Evolutionary conservation across 139 green algal genomes (phyloP), one percentile per base, ranked within the genome.

Genomic region (Chlamydomonas schloesseri): DNA sequence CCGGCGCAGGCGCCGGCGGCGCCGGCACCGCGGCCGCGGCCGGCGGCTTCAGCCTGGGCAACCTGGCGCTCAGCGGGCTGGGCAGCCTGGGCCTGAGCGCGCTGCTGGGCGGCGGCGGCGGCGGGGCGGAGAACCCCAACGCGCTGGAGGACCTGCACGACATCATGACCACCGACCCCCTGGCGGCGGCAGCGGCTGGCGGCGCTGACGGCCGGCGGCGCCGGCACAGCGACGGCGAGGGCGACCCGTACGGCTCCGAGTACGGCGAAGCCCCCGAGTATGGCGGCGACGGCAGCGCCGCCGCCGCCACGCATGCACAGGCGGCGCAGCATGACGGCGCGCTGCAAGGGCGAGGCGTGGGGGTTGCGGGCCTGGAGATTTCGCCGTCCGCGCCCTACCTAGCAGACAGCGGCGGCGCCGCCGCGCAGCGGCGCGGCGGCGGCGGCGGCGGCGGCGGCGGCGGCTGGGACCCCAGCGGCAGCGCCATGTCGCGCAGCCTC

Each of bases 141-240:
- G 50, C 78, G 18, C 37, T 84, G 64, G 78, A 81, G 86, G 70
- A 87, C 42, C 47, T 90, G 58, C 53, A 83, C 36, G 67, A 87
- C 86, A 82, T 69, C 46, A 69, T 84, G 71, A 87, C 58, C 20
- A 57, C 62, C 10, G 75, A 88, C 46, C 74, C 78, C 17, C 69
- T 77, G 33, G 77, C 60, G 26, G 46, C 57, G 23, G 46, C 62
- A 37, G 65, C 55, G 58, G 21, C 73, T 50, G 6, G 42, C 42
- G 6, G 42, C 6, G 24, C 67, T 20, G 42, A 8, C 42, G 42
- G 42, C 23, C 78, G 64, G 64, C 78, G 78, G 34, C 78, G 78
- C 21, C 33, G 68, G 13, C 64, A 53, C 62, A 84, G 78, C 78
- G 78, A 74, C 64, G 78, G 78, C 75, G 69, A 34, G 14, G 76